Base-by-base conservation (phyloP, 2,329 filamentous ascomycete species). In the Lachnellula occidentalis region DNA sequence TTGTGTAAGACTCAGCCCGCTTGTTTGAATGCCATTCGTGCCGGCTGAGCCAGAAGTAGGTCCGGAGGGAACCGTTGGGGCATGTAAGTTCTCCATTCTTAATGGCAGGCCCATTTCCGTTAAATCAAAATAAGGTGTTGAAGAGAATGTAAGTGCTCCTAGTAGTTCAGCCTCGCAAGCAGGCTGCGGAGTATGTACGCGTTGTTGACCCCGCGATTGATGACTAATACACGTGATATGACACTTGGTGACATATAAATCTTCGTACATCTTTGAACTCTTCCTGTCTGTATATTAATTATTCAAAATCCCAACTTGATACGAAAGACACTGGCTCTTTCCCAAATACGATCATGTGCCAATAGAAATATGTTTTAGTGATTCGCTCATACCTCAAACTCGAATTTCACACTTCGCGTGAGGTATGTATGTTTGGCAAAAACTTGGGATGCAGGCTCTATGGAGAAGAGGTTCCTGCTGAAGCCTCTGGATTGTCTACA, bases 41-140 rank as follows among this genome's bases (percentile, higher is more conserved):
- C 77, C 73, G 39, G 72, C 61, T 42, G 78, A 75, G 27, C 78
- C 78, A 54, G 85, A 86, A 9, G 85, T 86, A 34, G 90, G 88
- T 57, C 91, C 92, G 42, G 91, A 92, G 55, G 86, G 78, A 72
- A 89, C 83, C 17, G 83, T 87, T n/a, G 84, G 83, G 45, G 83
- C 78, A 66, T 88, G 85, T 53, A 88, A 75, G 63, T 85, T 78
- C 69, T 86, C 79, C 85, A 88, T 87, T 46, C 51, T 62, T 42
- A 64, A 55, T 21, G 61, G 60, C 22, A 65, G 50, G 58, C 63
- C 66, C 63, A 66, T 68, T n/a, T 61, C 56, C 58, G 3, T 37
- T 43, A 34, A 12, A 36, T 22, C 15, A 47, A 17, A 36, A 19
- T 42, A 45, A 34, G 15, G 31, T 12, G 34, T 45, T 31, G 27